These are phyloP conservation scores for Zymoseptoria brevis DNA, from an alignment of 2,329 filamentous ascomycete genomes.

Conservation along the genomic window DNA sequence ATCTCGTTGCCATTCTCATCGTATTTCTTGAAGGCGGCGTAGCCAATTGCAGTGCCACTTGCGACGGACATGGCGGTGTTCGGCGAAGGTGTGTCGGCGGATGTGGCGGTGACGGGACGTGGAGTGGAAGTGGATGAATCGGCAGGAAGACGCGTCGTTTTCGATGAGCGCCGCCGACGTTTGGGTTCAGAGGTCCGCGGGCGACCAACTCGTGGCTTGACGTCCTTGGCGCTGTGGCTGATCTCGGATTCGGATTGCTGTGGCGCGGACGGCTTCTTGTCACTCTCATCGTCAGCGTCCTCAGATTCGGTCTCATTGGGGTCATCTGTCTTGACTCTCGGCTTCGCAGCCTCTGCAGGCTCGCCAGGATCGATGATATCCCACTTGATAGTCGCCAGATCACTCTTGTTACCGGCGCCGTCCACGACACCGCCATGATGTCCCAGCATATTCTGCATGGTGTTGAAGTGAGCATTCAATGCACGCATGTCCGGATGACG, in stretches of 20 bases:
- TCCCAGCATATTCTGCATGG: constrained; percentile 34
- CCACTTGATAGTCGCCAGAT: constrained; percentile 54
- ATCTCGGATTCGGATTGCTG: neutral
- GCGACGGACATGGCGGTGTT: neutral
- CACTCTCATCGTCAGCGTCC: constrained; percentile 23
- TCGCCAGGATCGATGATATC: constrained; percentile 52
- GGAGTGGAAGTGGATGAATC: neutral
- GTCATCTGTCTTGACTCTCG: constrained; percentile 6
- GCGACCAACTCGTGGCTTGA: neutral
- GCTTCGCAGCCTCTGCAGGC: constrained; percentile 26
- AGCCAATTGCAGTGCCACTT: constrained; percentile 27
- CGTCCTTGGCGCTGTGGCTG: neutral
- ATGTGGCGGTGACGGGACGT: constrained; percentile 4
- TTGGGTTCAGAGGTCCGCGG: neutral
- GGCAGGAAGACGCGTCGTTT: neutral
- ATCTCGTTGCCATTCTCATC: constrained; percentile 28
- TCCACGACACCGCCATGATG: constrained; percentile 32
- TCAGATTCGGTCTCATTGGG: constrained; percentile 2
- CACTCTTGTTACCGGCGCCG: constrained; percentile 30
- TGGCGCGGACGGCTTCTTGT: neutral
- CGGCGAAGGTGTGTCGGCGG: neutral
- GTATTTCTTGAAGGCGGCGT: constrained; percentile 35
- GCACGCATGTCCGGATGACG: constrained; percentile 52
- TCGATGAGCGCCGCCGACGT: neutral
- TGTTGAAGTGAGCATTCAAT: constrained; percentile 51